Percentiles rank a stretch among this genome's conserved stretches.
phyloP scores from a whole-genome alignment of 164 flowering plant genomes.

The Vitis amurensis region DNA sequence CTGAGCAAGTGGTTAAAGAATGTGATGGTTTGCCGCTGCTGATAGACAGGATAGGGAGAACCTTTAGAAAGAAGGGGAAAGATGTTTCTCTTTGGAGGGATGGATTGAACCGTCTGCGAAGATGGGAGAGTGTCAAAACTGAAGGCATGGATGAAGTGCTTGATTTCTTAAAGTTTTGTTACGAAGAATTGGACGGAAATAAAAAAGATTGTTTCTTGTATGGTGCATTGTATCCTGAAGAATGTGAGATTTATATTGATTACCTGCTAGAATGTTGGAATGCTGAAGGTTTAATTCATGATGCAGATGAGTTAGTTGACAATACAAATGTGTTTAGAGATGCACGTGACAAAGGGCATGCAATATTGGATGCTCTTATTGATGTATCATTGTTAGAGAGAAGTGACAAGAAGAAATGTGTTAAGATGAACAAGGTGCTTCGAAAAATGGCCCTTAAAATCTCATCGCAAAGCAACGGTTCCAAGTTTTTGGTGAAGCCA shows the following conservation, averaged over 20 bases:
- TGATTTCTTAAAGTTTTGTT: not conserved
- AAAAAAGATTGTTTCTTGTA: not conserved
- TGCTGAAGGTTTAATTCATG: not conserved
- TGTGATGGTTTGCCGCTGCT: not conserved
- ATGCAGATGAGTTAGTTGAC: not conserved
- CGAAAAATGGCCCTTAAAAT: not conserved
- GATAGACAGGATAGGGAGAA: not conserved
- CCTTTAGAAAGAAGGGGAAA: not conserved
- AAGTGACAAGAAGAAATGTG: not conserved
- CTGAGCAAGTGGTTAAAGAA: not conserved
- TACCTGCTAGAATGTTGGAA: not conserved
- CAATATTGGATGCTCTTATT: not conserved
- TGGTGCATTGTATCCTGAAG: not conserved
- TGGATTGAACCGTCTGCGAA: not conserved
- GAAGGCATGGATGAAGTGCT: not conserved
- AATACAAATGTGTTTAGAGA: not conserved
- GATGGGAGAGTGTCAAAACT: not conserved
- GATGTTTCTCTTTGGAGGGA: not conserved
- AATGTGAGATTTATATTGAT: not conserved
- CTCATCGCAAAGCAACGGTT: not conserved
- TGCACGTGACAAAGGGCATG: not conserved
- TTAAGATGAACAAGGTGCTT: not conserved
- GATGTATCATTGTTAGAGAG: not conserved
- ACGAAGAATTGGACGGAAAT: not conserved
- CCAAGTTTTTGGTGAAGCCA: not conserved